These are phyloP conservation scores for Chenopodium berlandieri DNA, from an alignment of 148 eudicot genomes.

Conservation along the genomic window DNA sequence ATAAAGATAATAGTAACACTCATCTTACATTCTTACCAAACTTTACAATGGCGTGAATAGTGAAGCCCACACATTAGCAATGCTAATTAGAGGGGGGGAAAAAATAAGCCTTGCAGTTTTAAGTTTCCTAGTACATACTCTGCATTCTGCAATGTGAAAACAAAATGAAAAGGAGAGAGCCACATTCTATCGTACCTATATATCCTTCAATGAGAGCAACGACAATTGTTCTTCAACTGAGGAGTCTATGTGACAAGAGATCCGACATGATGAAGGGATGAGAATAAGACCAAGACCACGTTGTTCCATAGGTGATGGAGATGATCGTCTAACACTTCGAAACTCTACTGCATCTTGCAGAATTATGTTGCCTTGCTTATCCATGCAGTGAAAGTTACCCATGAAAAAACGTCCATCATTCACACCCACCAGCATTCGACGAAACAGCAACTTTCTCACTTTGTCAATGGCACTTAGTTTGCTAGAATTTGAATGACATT, in stretches of 20 bases:
- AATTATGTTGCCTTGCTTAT: slow-evolving; percentile 95
- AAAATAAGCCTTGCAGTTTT: not conserved
- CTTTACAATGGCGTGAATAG: not conserved
- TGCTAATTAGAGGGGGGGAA: not conserved
- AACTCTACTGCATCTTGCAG: slow-evolving; percentile 85
- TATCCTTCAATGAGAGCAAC: slow-evolving; percentile 43
- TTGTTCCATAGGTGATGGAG: slow-evolving; percentile 83
- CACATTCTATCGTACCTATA: not conserved
- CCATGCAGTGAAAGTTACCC: slow-evolving; percentile 79
- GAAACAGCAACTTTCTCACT: slow-evolving; percentile 57
- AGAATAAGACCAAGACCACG: slow-evolving; percentile 84
- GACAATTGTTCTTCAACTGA: slow-evolving; percentile 69
- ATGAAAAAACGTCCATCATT: slow-evolving; percentile 78
- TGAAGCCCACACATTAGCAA: not conserved
- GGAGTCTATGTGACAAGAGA: slow-evolving; percentile 77
- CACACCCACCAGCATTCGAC: slow-evolving; percentile 73
- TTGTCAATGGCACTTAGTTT: slow-evolving; percentile 31
- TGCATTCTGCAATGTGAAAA: not conserved
- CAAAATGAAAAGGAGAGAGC: not conserved
- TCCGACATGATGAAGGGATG: slow-evolving; percentile 70
- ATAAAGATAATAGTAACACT: too few relatives aligned
- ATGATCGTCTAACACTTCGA: slow-evolving; percentile 61
- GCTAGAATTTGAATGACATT: slow-evolving; percentile 19
- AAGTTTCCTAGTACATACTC: not conserved
- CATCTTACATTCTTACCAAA: not conserved